Conservation (phyloP, 2,329 filamentous ascomycete species). For the Phaeosphaeria sp. region DNA sequence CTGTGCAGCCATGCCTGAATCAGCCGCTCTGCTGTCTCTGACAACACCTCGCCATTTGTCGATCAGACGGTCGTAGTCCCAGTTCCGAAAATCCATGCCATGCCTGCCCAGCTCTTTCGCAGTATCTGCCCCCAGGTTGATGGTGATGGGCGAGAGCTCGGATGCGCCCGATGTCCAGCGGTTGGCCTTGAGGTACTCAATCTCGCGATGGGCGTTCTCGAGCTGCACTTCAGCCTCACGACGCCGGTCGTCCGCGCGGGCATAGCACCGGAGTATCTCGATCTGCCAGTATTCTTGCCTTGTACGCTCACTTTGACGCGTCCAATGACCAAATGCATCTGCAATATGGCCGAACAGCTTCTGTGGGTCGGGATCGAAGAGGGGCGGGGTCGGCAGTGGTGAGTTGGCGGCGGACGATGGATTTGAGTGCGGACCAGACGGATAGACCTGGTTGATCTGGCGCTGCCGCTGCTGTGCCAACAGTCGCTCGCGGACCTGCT, state of each 20-base stretch:
- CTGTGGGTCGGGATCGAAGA: constrained; percentile 67
- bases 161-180: constrained; percentile 33
- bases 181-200: constrained; percentile 49
- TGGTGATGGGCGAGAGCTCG: constrained; percentile 42
- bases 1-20: constrained; percentile 43
- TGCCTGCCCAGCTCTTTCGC: constrained; percentile 48
- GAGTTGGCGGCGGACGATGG: constrained; percentile 38
- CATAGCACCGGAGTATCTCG: constrained; percentile 54
- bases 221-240: constrained; percentile 47
- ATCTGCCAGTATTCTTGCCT: constrained; percentile 54
- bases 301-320: constrained; percentile 61
- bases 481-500: constrained; percentile 72
- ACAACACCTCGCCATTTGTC: constrained; percentile 49
- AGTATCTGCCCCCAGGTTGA: constrained; percentile 46
- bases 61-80: constrained; percentile 50
- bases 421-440: constrained; percentile 30
- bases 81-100: constrained; percentile 47
- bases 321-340: constrained; percentile 81
- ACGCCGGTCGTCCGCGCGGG: constrained; percentile 48
- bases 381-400: constrained; percentile 45
- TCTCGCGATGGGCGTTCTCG: constrained; percentile 49
- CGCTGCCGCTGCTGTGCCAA: constrained; percentile 42
- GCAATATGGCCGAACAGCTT: constrained; percentile 77
- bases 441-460: constrained; percentile 45
- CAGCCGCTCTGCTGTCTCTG: constrained; percentile 36